Base-by-base conservation (phyloP, 2,329 filamentous ascomycete species). In the Plenodomus lindquistii region DNA sequence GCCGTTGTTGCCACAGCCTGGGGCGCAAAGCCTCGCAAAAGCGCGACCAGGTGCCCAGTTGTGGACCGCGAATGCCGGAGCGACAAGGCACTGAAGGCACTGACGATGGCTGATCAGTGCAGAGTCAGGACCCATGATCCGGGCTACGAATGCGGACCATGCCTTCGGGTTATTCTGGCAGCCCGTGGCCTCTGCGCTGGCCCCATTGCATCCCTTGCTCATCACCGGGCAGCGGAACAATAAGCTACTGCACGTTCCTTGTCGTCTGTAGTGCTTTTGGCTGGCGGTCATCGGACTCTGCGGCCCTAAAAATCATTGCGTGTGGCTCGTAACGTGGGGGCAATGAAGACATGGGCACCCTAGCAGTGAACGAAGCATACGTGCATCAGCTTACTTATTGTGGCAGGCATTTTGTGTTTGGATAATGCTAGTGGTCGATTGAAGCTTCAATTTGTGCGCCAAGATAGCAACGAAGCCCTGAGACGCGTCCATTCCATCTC, bases 1-100 rank as follows among this genome's bases (percentile, higher is more conserved):
- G 55, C 55, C 59, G 60, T 54, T 54, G 46, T 50, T 48, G 53
- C 51, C 48, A 50, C 52, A 52, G 48, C 47, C 55, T 53, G 37
- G 51, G 50, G 57, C 55, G 56, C 59, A 53, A 63, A 57, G 57
- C 57, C 50, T 59, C 47, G 54, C 42, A 54, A 44, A 48, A 17
- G 29, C 38, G 39, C 41, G 52, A 44, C 46, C 39, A 53, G 22
- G 49, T 39, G 29, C 42, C 39, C 42, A 40, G 19, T 45, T 37
- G 22, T 21, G 46, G 48, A 48, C 38, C 46, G 46, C 44, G 38
- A 29, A 40, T 35, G 18, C 50, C 52, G 46, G 51, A 46, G 36
- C 36, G 20, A 45, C 45, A 34, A 40, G 40, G 20, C 50, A 54
- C 48, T 37, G 42, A 43, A n/a, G n/a, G 35, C 44, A 22, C 41